phyloP scores from a whole-genome alignment of 306 rosid species.

The Cucumis cinereus region DNA sequence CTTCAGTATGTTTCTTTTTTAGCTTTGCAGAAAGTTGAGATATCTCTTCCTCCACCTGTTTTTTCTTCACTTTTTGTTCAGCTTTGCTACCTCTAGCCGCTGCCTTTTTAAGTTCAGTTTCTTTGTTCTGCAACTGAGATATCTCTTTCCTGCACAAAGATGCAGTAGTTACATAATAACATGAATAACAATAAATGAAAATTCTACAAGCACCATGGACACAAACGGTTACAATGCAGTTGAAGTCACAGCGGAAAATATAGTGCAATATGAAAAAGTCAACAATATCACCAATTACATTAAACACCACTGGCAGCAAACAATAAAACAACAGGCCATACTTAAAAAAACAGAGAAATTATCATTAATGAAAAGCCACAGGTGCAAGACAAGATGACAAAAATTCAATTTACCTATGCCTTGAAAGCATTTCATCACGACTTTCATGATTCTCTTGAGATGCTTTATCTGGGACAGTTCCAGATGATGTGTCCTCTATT shows the following conservation, averaged over 20 bases:
- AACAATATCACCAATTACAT: not conserved
- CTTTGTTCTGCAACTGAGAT: conserved; percentile 65
- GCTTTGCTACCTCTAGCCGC: conserved; percentile 98
- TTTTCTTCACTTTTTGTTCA: conserved; percentile 82
- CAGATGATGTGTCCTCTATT: conserved; percentile 27
- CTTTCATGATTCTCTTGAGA: conserved; percentile 38
- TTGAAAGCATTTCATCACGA: conserved; percentile 67
- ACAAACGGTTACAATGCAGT: not conserved
- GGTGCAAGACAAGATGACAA: not conserved
- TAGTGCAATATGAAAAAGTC: not conserved
- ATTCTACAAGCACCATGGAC: not conserved
- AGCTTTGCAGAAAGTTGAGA: conserved; percentile 60
- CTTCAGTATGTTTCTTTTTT: conserved; percentile 56
- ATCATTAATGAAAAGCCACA: not conserved
- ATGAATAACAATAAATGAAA: not conserved
- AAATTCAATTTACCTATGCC: conserved; percentile 29
- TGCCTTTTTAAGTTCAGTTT: conserved; percentile 61
- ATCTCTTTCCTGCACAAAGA: conserved; percentile 60
- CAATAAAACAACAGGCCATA: not conserved
- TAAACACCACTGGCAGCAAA: not conserved
- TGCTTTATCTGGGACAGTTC: conserved; percentile 30
- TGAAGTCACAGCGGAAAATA: not conserved
- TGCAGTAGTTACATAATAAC: conserved; percentile 1
- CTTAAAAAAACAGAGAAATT: not conserved
- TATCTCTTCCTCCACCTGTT: conserved; percentile 89